Conservation (phyloP, 2,329 filamentous ascomycete species). For the Verticillium nonalfalfae region DNA sequence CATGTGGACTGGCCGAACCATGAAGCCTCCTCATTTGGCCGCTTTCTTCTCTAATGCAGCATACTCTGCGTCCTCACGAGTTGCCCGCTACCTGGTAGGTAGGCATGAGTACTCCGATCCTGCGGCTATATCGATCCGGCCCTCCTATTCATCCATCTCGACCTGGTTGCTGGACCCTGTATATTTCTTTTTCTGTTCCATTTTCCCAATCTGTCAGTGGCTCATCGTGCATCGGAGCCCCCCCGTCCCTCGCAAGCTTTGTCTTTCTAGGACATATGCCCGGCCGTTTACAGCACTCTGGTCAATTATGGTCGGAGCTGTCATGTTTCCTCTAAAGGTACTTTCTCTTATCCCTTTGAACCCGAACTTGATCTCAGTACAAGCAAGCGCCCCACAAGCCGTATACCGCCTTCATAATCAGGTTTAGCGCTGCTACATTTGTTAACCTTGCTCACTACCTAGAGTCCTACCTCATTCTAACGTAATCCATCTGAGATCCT, state of each 20-base stretch:
- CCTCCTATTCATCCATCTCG: not conserved
- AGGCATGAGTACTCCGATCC: not conserved
- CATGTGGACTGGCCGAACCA: not conserved
- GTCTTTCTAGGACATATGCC: constrained; percentile 1
- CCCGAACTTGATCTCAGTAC: too few relatives aligned
- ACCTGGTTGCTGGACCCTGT: not conserved
- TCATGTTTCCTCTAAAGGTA: not conserved
- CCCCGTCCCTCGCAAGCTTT: not conserved
- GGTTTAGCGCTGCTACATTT: too few relatives aligned
- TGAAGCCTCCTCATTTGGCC: not conserved
- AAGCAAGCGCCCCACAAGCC: too few relatives aligned
- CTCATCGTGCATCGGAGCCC: not conserved
- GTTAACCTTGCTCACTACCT: too few relatives aligned
- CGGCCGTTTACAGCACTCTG: not conserved
- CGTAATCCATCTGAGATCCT: too few relatives aligned
- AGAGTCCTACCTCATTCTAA: too few relatives aligned
- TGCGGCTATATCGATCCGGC: not conserved
- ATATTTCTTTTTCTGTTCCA: not conserved
- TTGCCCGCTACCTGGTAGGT: too few relatives aligned
- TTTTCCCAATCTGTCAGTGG: not conserved
- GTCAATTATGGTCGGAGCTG: not conserved
- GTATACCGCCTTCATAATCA: too few relatives aligned
- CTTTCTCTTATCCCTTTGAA: not conserved
- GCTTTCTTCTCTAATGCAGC: not conserved
- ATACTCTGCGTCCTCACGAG: not conserved